phyloP scores from a whole-genome alignment of 2,329 filamentous ascomycete species.

The Xylaria sp. region DNA sequence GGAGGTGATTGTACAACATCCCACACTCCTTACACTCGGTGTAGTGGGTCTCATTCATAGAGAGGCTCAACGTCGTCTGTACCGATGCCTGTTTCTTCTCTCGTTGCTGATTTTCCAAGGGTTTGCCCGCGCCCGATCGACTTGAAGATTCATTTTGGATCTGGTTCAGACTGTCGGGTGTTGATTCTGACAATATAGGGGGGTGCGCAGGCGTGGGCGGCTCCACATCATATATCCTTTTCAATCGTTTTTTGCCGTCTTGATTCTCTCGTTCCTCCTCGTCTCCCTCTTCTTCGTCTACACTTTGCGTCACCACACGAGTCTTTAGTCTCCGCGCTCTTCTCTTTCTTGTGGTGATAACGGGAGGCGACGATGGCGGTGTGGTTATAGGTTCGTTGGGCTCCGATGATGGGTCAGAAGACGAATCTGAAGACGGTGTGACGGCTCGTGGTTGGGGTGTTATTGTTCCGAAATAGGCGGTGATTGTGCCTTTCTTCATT shows the following conservation, averaged over 20 bases:
- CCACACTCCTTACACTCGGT: slow-evolving; percentile 56
- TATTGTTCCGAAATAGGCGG: slow-evolving; percentile 47
- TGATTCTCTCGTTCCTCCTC: slow-evolving; percentile 24
- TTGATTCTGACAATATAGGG: slow-evolving; percentile 25
- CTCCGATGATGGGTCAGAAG: slow-evolving; percentile 39
- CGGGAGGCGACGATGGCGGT: slow-evolving; percentile 49
- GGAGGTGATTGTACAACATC: slow-evolving; percentile 58
- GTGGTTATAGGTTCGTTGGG: slow-evolving; percentile 40
- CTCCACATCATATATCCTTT: neutral
- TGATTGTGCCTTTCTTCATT: slow-evolving; percentile 46
- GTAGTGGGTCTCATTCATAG: slow-evolving; percentile 51
- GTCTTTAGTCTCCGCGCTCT: slow-evolving; percentile 51
- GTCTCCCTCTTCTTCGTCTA: slow-evolving; percentile 26
- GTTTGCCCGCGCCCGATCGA: slow-evolving; percentile 30
- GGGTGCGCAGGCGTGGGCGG: neutral
- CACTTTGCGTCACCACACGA: slow-evolving; percentile 36
- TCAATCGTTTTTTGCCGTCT: neutral
- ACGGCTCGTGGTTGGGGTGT: slow-evolving; percentile 36
- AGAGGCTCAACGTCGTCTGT: slow-evolving; percentile 56
- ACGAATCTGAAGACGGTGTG: slow-evolving; percentile 9
- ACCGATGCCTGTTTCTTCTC: slow-evolving; percentile 45
- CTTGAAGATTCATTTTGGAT: slow-evolving; percentile 13
- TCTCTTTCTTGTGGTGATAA: slow-evolving; percentile 34
- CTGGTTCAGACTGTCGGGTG: slow-evolving; percentile 32
- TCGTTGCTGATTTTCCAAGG: slow-evolving; percentile 25